Evolutionary conservation across 108 stramenopile genomes (phyloP).

Genomic region (Skeletonema marinoi): DNA sequence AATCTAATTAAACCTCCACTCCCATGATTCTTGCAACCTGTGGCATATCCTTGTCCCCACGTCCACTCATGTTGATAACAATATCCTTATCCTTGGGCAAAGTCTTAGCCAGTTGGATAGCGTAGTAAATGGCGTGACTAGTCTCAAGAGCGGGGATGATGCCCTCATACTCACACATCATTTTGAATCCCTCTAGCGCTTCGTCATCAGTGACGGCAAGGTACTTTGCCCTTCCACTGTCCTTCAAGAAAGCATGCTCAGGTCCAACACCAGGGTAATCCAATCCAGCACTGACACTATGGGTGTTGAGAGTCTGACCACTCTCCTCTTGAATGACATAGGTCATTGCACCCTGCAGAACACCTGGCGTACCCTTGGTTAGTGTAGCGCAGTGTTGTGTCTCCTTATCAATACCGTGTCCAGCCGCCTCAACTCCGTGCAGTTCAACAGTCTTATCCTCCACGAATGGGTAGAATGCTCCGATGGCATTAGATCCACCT

Average conservation of each 20-base stretch:
- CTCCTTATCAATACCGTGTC: constrained; percentile 80
- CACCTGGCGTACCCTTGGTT: constrained; percentile 90
- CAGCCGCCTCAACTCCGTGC: constrained; percentile 95
- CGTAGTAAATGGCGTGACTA: constrained; percentile 92
- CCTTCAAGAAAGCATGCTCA: constrained; percentile 94
- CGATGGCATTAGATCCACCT: constrained; percentile 97
- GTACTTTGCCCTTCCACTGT: constrained; percentile 90
- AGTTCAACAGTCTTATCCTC: constrained; percentile 84
- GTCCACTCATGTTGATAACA: constrained; percentile 94
- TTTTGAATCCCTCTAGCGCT: constrained; percentile 91
- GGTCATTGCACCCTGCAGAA: constrained; percentile 93
- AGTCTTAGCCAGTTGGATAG: constrained; percentile 89
- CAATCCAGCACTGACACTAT: constrained; percentile 93
- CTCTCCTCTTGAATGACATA: constrained; percentile 91
- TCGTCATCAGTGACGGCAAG: constrained; percentile 89
- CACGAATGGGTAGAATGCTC: constrained; percentile 93
- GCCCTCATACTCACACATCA: constrained; percentile 92
- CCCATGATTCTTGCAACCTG: constrained; percentile 94
- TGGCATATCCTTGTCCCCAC: constrained; percentile 98
- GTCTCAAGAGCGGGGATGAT: constrained; percentile 97
- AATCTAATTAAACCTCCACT: constrained; percentile 76
- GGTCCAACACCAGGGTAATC: constrained; percentile 98
- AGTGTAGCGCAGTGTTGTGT: constrained; percentile 93
- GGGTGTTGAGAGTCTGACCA: constrained; percentile 92
- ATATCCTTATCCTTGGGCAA: constrained; percentile 87